phyloP scores from a whole-genome alignment of 1,284 basidiomycete species.

The Kalmanozyma brasiliensis region DNA sequence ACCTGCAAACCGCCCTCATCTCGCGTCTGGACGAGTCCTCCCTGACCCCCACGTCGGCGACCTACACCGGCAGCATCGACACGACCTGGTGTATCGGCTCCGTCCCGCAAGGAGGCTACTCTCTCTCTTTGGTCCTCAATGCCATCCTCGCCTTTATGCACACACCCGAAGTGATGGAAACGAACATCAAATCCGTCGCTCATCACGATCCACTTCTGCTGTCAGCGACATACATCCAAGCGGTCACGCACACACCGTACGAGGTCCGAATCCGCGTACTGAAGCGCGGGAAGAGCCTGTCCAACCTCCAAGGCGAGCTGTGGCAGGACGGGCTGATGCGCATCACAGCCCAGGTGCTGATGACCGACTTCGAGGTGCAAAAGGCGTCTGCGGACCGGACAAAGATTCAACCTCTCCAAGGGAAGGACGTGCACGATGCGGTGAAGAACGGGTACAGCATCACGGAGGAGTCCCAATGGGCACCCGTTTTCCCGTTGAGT shows the following conservation, averaged over 20 bases:
- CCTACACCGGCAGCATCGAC: constrained; percentile 28
- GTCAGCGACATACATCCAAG: constrained; percentile 39
- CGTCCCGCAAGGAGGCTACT: constrained; percentile 49
- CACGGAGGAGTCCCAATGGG: constrained; percentile 24
- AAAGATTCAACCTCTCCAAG: not conserved
- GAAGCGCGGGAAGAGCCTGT: constrained; percentile 39
- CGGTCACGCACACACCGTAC: constrained; percentile 20
- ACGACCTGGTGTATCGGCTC: constrained; percentile 48
- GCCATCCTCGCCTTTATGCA: constrained; percentile 48
- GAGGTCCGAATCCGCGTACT: constrained; percentile 19
- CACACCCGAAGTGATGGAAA: constrained; percentile 17
- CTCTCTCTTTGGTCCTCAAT: constrained; percentile 43
- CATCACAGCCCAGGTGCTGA: constrained; percentile 36
- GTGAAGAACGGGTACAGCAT: constrained; percentile 29
- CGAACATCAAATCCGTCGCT: constrained; percentile 19
- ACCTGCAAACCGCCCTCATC: constrained; percentile 16
- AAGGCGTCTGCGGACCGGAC: constrained; percentile 17
- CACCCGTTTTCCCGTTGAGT: constrained; percentile 16
- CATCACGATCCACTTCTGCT: constrained; percentile 41
- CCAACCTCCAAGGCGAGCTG: constrained; percentile 43
- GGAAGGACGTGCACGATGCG: constrained; percentile 14
- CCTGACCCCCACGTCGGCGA: constrained; percentile 18
- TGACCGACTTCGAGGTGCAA: constrained; percentile 33
- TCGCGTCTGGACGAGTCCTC: constrained; percentile 18
- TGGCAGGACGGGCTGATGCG: constrained; percentile 24